Base-by-base conservation (phyloP, 2,329 filamentous ascomycete species). In the Alternaria gaisen region DNA sequence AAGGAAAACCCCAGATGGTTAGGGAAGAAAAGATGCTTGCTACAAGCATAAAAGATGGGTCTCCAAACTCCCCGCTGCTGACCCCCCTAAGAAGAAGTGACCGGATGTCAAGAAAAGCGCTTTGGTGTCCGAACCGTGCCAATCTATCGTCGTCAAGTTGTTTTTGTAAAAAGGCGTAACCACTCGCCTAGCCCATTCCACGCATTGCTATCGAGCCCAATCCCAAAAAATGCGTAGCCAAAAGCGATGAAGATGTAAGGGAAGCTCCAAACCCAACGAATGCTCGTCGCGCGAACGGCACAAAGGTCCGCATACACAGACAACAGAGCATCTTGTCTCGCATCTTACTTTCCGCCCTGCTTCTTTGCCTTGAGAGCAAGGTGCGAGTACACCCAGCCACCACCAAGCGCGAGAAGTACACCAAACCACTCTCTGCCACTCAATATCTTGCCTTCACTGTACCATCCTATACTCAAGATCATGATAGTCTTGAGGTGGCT, bases 301-400 rank as follows among this genome's bases (percentile, higher is more conserved):
- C 14, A n/a, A n/a, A n/a, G 34, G 6, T n/a, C 32, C 14, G 5
- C 12, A 36, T 16, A 36, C 32, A 9, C 34, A 38, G 5, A n/a
- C 16, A 24, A 16, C 28, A 18, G 4, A 28, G 10, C 5, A 34
- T 32, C 14, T 30, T 26, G 32, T 24, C n/a, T 18, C 57, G 52
- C 53, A 12, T 47, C 38, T 71, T 71, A 72, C 56, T 72, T 72
- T 46, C 66, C 66, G 22, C 66, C 68, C 59, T 74, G 70, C 66
- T 75, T 71, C 66, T 76, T 78, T 41, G 75, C 74, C 58, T 77
- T 77, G 58, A 79, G 65, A 16, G 76, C 73, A 50, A 80, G 64
- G 63, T 82, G 80, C 38, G 80, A 81, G 72, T 83, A 83, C 20
- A 82, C 73, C 68, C 80, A 82, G 38, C 80, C 81, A 28, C 81